These are phyloP conservation scores for Phytophthora hibernalis DNA, from an alignment of 352 stramenopile species.

Conservation along the genomic window DNA sequence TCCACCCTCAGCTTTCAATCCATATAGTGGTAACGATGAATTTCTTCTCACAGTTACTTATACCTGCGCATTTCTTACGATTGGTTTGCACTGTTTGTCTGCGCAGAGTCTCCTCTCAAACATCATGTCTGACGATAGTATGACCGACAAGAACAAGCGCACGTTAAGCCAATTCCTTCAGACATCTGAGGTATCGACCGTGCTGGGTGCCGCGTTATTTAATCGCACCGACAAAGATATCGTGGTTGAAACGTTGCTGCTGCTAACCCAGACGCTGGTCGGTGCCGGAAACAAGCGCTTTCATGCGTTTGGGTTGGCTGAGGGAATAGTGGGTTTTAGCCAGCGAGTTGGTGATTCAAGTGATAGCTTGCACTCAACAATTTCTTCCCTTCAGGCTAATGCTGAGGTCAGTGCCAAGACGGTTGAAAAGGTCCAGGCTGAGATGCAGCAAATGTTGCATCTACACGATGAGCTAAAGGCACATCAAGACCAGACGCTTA, in stretches of 20 bases:
- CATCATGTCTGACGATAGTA: slow-evolving; percentile 50
- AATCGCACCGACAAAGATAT: slow-evolving; percentile 71
- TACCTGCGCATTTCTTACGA: background rate
- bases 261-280: slow-evolving; percentile 60
- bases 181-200: slow-evolving; percentile 67
- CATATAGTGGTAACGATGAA: slow-evolving; percentile 64
- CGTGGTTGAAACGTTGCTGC: slow-evolving; percentile 65
- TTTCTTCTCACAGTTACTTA: background rate
- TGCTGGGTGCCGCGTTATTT: slow-evolving; percentile 70
- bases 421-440: slow-evolving; percentile 60
- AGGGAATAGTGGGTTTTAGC: slow-evolving; percentile 64
- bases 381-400: slow-evolving; percentile 58
- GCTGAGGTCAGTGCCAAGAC: slow-evolving; percentile 50
- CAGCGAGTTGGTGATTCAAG: slow-evolving; percentile 60
- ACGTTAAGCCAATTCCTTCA: slow-evolving; percentile 78
- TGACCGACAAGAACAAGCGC: slow-evolving; percentile 74
- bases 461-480: slow-evolving; percentile 62
- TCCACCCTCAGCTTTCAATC: slow-evolving; percentile 75
- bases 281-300: slow-evolving; percentile 69
- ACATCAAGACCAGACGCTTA: slow-evolving; percentile 72
- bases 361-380: slow-evolving; percentile 65
- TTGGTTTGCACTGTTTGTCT: slow-evolving; percentile 6
- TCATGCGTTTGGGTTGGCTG: slow-evolving; percentile 62
- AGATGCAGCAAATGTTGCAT: slow-evolving; percentile 67
- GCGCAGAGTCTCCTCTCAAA: slow-evolving; percentile 67